Conservation (phyloP, 768 basidiomycete species). For the Vishniacozyma victoriae region DNA sequence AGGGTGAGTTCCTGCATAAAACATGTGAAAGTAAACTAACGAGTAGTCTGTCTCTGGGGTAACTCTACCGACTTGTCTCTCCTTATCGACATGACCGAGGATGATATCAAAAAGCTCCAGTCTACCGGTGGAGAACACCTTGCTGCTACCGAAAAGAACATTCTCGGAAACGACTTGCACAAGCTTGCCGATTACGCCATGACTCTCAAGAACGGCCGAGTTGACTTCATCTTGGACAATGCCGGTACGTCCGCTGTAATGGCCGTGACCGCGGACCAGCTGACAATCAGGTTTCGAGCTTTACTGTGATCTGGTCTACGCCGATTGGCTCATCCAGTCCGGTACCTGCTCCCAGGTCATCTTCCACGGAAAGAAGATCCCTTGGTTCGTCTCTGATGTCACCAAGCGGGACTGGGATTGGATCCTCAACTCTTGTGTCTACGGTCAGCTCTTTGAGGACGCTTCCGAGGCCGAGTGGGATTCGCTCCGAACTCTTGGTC, state of each 20-base stretch:
- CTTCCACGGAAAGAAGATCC: conserved; percentile 93
- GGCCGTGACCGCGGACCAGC: conserved; percentile 2
- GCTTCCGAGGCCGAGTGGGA: conserved; percentile 73
- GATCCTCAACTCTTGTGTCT: conserved; percentile 50
- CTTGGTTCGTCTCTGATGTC: conserved; percentile 82
- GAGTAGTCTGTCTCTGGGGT: conserved; percentile 87
- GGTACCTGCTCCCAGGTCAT: conserved; percentile 76
- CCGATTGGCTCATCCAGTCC: conserved; percentile 88
- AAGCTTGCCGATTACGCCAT: conserved; percentile 57
- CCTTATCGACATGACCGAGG: conserved; percentile 95
- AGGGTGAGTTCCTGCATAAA: conserved; percentile 54
- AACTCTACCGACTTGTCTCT: conserved; percentile 94
- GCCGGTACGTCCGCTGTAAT: conserved; percentile 25
- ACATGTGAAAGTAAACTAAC: too few species aligned
- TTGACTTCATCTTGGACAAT: conserved; percentile 59
- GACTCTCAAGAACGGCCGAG: conserved; percentile 58
- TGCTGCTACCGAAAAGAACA: conserved; percentile 93
- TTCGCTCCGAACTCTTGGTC: conserved; percentile 69
- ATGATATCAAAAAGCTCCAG: conserved; percentile 92
- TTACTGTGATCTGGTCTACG: conserved; percentile 54
- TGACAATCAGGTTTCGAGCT: conserved; percentile 65
- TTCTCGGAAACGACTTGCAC: conserved; percentile 74
- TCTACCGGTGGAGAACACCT: conserved; percentile 93
- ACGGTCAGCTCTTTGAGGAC: conserved; percentile 82
- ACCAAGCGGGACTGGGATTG: conserved; percentile 93